A percentile compares a stretch with the other conserved stretches of the same genome.
Conservation (phyloP, 768 basidiomycete species). For the Exidia glandulosa region DNA sequence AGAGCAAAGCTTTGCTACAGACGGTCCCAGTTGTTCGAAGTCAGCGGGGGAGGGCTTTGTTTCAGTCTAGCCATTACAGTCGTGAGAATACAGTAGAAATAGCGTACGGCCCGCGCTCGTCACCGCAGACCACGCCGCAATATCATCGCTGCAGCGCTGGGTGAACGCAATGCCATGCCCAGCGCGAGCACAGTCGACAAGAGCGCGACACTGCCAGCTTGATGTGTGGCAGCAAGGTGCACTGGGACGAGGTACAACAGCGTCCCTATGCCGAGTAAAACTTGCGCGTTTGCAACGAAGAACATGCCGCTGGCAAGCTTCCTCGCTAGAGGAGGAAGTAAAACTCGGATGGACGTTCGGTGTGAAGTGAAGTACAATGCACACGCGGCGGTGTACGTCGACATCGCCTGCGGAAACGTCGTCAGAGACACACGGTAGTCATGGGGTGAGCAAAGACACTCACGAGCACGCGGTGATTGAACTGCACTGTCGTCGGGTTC, state of each 20-base stretch:
- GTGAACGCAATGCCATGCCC: slow-evolving; percentile 57
- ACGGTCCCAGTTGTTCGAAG: no score
- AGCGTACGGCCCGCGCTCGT: neutral
- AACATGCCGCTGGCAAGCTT: slow-evolving; percentile 49
- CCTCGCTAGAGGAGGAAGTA: slow-evolving; percentile 51
- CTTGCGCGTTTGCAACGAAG: slow-evolving; percentile 77
- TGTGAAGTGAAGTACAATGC: slow-evolving; percentile 52
- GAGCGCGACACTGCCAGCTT: slow-evolving; percentile 86
- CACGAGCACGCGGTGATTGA: slow-evolving; percentile 87
- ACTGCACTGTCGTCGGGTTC: slow-evolving; percentile 96
- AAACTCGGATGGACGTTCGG: slow-evolving; percentile 31
- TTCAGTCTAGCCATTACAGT: no score
- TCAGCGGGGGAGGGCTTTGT: no score
- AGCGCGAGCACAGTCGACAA: slow-evolving; percentile 76
- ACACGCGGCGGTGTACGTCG: slow-evolving; percentile 66
- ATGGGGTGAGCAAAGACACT: slow-evolving; percentile 19
- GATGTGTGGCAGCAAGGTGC: slow-evolving; percentile 85
- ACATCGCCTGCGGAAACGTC: slow-evolving; percentile 49
- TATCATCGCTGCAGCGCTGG: slow-evolving; percentile 48
- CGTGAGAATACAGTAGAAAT: neutral
- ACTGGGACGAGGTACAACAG: slow-evolving; percentile 88
- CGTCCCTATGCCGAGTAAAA: slow-evolving; percentile 64
- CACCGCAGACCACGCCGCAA: neutral
- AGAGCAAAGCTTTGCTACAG: no score
- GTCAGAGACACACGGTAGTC: neutral